A percentile compares a stretch with the other conserved stretches of the same genome.
phyloP scores from a whole-genome alignment of 2,329 filamentous ascomycete species.

The Sphaerulina vaccinii region DNA sequence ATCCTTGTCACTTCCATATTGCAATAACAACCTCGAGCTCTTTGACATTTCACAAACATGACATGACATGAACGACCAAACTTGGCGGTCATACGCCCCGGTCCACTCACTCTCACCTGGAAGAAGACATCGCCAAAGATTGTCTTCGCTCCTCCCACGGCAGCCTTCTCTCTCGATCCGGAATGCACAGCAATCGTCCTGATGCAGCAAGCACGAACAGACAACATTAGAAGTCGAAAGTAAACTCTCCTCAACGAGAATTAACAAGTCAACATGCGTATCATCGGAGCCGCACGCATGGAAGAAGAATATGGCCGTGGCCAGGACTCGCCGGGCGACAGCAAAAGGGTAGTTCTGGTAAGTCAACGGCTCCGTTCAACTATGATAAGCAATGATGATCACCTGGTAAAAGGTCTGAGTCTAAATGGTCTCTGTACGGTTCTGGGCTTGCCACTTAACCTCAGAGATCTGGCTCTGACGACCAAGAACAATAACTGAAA shows the following conservation, averaged over 20 bases:
- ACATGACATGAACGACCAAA: too few relatives aligned
- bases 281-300: background rate
- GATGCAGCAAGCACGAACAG: background rate
- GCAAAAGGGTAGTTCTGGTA: background rate
- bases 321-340: background rate
- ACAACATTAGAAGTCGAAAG: background rate
- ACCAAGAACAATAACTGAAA: conserved; percentile 60
- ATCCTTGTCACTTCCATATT: too few relatives aligned
- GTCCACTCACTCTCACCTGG: background rate
- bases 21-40: too few relatives aligned
- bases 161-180: too few relatives aligned
- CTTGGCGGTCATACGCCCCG: too few relatives aligned
- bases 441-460: conserved; percentile 30
- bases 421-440: conserved; percentile 48
- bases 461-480: conserved; percentile 26
- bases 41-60: too few relatives aligned
- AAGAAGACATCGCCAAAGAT: background rate
- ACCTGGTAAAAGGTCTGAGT: conserved; percentile 67
- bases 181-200: background rate
- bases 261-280: background rate
- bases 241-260: background rate
- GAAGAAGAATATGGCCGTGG: background rate
- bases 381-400: conserved; percentile 50
- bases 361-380: background rate
- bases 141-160: too few relatives aligned